Evolutionary conservation across 148 eudicot species (phyloP).

Genomic region (Silene latifolia): DNA sequence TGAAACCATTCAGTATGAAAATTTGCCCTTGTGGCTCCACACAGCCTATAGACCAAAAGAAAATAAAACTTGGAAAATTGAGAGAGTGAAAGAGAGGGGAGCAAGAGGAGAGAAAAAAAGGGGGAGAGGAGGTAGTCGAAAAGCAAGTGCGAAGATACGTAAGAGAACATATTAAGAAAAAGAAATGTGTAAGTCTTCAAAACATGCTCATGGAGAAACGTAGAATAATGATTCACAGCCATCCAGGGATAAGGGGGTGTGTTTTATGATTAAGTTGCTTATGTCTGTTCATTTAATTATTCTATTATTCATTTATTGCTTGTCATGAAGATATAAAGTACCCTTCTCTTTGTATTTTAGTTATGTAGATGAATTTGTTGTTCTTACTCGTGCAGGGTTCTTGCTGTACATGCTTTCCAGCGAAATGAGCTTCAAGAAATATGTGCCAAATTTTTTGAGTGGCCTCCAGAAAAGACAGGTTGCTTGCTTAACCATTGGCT

Average conservation of each 20-base stretch:
- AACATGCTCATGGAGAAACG: neutral
- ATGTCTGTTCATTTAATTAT: neutral
- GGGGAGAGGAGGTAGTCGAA: too few species aligned
- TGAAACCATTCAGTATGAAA: too few species aligned
- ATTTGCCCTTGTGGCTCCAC: too few species aligned
- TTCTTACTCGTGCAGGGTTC: slow-evolving; percentile 48
- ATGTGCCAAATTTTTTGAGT: slow-evolving; percentile 63
- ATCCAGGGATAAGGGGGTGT: neutral
- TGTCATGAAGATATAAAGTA: neutral
- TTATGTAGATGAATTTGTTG: slow-evolving; percentile 9
- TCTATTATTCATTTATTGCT: too few species aligned
- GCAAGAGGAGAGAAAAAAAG: too few species aligned
- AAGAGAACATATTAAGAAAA: too few species aligned
- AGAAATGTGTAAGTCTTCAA: too few species aligned
- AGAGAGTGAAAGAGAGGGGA: too few species aligned
- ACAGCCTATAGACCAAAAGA: too few species aligned
- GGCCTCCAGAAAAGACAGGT: slow-evolving; percentile 98
- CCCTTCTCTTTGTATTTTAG: neutral
- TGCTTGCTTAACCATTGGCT: neutral
- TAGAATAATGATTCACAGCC: neutral
- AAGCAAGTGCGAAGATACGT: too few species aligned
- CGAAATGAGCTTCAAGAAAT: slow-evolving; percentile 59
- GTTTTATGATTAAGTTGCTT: neutral
- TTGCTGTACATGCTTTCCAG: slow-evolving; percentile 52
- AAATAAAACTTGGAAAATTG: too few species aligned